phyloP scores from a whole-genome alignment of 2,329 filamentous ascomycete genomes.

The Penicillium capsulatum region DNA sequence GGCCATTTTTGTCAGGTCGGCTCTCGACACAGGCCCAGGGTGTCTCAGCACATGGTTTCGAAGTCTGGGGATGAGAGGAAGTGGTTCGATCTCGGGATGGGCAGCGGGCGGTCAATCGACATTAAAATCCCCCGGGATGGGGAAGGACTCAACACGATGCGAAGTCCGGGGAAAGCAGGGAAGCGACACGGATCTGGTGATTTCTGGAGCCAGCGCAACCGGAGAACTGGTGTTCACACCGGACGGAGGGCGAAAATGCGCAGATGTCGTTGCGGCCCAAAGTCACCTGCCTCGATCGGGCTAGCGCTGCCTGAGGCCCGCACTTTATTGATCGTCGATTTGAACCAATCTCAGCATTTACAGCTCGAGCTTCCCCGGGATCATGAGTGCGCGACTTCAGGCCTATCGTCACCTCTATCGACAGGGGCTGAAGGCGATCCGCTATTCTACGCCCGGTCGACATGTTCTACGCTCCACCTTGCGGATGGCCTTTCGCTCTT shows the following conservation, averaged over 20 bases:
- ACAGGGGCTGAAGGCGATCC: slow-evolving; percentile 51
- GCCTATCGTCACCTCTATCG: slow-evolving; percentile 58
- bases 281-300: slow-evolving; percentile 22
- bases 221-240: neutral
- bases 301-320: slow-evolving; percentile 23
- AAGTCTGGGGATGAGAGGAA: too few relatives aligned
- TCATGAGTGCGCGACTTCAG: slow-evolving; percentile 26
- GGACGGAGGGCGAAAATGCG: neutral
- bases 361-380: too few relatives aligned
- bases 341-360: slow-evolving; percentile 4
- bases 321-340: neutral
- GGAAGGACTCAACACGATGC: neutral
- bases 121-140: slow-evolving; percentile 2
- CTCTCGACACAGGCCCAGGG: slow-evolving; percentile 19
- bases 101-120: slow-evolving; percentile 13
- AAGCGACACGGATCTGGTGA: neutral
- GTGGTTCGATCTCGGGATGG: neutral
- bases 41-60: slow-evolving; percentile 18
- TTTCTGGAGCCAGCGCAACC: slow-evolving; percentile 2
- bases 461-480: slow-evolving; percentile 49
- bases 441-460: slow-evolving; percentile 55
- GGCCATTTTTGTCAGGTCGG: slow-evolving; percentile 31
- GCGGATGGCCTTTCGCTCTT: slow-evolving; percentile 41
- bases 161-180: neutral
- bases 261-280: slow-evolving; percentile 20